phyloP scores from a whole-genome alignment of 371 early-diverging fungal species.

The Coemansia sp. region DNA sequence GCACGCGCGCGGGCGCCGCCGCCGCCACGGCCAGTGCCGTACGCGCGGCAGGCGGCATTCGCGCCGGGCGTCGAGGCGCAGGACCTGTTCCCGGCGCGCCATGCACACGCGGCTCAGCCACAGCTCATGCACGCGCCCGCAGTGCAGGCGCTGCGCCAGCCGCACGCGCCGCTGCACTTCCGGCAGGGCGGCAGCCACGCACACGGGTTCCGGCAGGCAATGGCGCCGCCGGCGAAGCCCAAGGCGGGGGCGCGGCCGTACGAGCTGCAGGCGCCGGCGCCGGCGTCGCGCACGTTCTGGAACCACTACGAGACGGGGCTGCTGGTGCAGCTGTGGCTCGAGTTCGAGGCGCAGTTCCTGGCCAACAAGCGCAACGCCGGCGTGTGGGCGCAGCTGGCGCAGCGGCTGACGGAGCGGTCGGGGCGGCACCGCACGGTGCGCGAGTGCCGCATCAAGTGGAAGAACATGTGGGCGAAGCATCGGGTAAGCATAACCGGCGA shows the following conservation, averaged over 20 bases:
- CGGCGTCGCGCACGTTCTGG: slow-evolving; percentile 50
- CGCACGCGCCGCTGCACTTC: slow-evolving; percentile 15
- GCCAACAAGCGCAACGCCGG: slow-evolving; percentile 52
- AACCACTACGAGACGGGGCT: slow-evolving; percentile 48
- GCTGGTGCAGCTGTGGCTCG: slow-evolving; percentile 49
- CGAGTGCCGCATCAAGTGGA: slow-evolving; percentile 53
- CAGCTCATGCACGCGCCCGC: slow-evolving; percentile 19
- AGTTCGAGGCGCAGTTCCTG: slow-evolving; percentile 47
- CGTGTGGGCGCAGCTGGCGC: slow-evolving; percentile 50
- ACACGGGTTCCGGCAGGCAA: neutral
- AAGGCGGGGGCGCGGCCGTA: slow-evolving; percentile 21
- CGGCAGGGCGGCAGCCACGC: slow-evolving; percentile 6
- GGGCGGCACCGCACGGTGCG: slow-evolving; percentile 48
- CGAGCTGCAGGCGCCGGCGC: slow-evolving; percentile 42
- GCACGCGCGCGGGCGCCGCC: neutral
- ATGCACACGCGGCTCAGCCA: slow-evolving; percentile 15
- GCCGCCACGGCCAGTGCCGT: neutral
- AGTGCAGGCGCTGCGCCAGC: slow-evolving; percentile 12
- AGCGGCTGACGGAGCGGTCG: slow-evolving; percentile 45
- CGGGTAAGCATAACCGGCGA: slow-evolving; percentile 33
- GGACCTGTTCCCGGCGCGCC: neutral
- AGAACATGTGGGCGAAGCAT: slow-evolving; percentile 53
- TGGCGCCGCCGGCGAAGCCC: no score
- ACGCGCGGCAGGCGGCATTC: neutral
- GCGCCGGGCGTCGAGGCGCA: neutral